Percentiles rank a stretch among this genome's conserved stretches.
phyloP scores from a whole-genome alignment of 495 filamentous ascomycete genomes.

The Xylaria castorea region DNA sequence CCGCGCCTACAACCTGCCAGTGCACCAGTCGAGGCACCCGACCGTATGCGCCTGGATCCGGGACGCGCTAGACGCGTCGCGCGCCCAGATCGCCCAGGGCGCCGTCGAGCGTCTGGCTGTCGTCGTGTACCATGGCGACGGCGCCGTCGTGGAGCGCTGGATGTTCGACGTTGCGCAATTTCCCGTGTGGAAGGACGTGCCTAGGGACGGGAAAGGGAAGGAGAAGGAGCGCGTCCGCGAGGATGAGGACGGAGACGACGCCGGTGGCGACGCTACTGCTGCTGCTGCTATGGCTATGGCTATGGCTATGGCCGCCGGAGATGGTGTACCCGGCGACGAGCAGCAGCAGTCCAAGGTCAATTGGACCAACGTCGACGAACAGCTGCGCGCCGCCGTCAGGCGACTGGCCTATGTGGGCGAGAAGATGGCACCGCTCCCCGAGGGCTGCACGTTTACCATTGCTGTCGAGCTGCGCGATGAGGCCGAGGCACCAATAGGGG shows the following conservation, averaged over 20 bases:
- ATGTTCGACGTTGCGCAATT: conserved; percentile 82
- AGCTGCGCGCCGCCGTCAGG: conserved; percentile 57
- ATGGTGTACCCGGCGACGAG: conserved; percentile 15
- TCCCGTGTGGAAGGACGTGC: conserved; percentile 63
- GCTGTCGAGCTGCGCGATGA: conserved; percentile 83
- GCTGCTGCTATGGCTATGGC: too few relatives aligned
- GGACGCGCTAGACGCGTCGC: conserved; percentile 79
- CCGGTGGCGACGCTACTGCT: conserved; percentile 16
- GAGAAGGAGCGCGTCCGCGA: conserved; percentile 16
- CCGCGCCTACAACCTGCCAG: conserved; percentile 85
- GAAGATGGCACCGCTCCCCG: conserved; percentile 68
- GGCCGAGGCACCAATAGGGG: conserved; percentile 74
- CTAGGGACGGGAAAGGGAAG: conserved; percentile 20
- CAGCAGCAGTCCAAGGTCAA: conserved; percentile 34
- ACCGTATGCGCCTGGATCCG: conserved; percentile 90
- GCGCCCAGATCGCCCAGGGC: conserved; percentile 72
- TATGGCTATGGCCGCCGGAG: too few relatives aligned
- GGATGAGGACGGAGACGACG: conserved; percentile 28
- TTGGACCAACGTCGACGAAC: conserved; percentile 53
- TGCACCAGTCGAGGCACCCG: conserved; percentile 89
- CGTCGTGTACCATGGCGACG: conserved; percentile 66
- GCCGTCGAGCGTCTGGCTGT: conserved; percentile 73
- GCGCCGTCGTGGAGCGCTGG: conserved; percentile 75
- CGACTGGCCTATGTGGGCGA: conserved; percentile 63
- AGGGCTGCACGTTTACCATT: conserved; percentile 83